These are phyloP conservation scores for Boletus subparvulus DNA, from an alignment of 768 basidiomycete genomes.

Conservation along the genomic window DNA sequence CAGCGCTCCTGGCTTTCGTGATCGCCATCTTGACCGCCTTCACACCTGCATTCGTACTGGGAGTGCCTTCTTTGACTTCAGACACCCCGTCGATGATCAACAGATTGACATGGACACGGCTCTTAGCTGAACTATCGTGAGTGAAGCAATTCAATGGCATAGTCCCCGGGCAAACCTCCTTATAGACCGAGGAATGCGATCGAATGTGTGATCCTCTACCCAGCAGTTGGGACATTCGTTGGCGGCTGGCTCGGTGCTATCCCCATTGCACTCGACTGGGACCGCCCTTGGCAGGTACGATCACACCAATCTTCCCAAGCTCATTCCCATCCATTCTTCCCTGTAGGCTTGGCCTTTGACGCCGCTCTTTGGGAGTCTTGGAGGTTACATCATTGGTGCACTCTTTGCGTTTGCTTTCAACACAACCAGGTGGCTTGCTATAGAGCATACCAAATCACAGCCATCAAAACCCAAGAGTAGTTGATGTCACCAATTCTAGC, in stretches of 20 bases:
- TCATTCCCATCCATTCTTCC: neutral
- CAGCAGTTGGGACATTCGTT: slow-evolving; percentile 64
- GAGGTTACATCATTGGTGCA: slow-evolving; percentile 65
- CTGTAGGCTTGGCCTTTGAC: slow-evolving; percentile 82
- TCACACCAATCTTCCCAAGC: slow-evolving; percentile 5
- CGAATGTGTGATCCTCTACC: slow-evolving; percentile 80
- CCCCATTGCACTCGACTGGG: slow-evolving; percentile 94
- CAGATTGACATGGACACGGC: slow-evolving; percentile 68
- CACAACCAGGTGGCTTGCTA: slow-evolving; percentile 37
- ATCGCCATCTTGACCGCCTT: slow-evolving; percentile 65
- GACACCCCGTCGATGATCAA: slow-evolving; percentile 48
- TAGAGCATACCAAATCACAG: slow-evolving; percentile 35
- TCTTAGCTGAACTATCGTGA: slow-evolving; percentile 82
- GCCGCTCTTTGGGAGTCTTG: slow-evolving; percentile 67
- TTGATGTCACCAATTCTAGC: slow-evolving; percentile 11
- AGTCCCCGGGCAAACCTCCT: slow-evolving; percentile 1
- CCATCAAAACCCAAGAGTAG: slow-evolving; percentile 23
- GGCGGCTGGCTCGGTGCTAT: slow-evolving; percentile 83
- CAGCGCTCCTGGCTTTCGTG: slow-evolving; percentile 67
- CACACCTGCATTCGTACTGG: slow-evolving; percentile 68
- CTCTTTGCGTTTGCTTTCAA: slow-evolving; percentile 52
- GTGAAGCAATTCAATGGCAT: slow-evolving; percentile 33
- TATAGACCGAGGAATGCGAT: slow-evolving; percentile 57
- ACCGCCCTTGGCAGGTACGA: slow-evolving; percentile 92
- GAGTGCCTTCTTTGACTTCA: slow-evolving; percentile 50